Evolutionary conservation across 805 yeast species (phyloP).

Genomic region (Lipomyces chichibuensis): DNA sequence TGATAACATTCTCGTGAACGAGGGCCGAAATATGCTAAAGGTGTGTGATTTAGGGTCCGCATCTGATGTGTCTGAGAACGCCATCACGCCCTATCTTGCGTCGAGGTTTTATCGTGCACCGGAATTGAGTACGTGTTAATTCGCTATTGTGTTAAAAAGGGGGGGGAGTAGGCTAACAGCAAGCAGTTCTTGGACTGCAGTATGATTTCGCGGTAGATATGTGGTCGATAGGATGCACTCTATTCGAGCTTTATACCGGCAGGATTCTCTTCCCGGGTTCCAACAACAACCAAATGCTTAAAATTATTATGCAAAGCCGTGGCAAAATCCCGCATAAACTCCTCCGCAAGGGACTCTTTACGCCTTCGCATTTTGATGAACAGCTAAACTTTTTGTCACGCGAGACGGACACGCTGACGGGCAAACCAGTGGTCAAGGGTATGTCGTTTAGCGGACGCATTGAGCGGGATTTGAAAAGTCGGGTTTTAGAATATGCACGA

Average conservation of each 20-base stretch:
- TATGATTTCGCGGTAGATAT: slow-evolving; percentile 73
- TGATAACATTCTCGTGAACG: slow-evolving; percentile 77
- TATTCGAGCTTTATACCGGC: slow-evolving; percentile 92
- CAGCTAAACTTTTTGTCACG: slow-evolving; percentile 38
- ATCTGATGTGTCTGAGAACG: slow-evolving; percentile 42
- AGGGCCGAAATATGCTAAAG: slow-evolving; percentile 65
- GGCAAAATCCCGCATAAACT: slow-evolving; percentile 43
- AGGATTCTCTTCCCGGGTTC: slow-evolving; percentile 88
- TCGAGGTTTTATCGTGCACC: slow-evolving; percentile 81
- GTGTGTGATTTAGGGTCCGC: slow-evolving; percentile 92
- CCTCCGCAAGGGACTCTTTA: slow-evolving; percentile 40
- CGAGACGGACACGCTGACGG: slow-evolving; percentile 38
- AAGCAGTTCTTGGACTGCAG: slow-evolving; percentile 58
- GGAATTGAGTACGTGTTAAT: slow-evolving; percentile 48
- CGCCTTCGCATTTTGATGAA: slow-evolving; percentile 40
- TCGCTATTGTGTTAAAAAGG: too few species aligned
- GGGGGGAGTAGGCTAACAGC: neutral
- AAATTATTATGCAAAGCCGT: slow-evolving; percentile 41
- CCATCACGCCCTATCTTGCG: slow-evolving; percentile 43
- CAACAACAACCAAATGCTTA: slow-evolving; percentile 71
- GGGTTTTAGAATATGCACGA: neutral
- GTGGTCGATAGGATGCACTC: slow-evolving; percentile 94
- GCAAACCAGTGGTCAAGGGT: slow-evolving; percentile 30
- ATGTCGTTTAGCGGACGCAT: slow-evolving; percentile 27
- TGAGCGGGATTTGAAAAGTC: slow-evolving; percentile 26